A percentile compares a stretch with the other conserved stretches of the same genome.
phyloP scores from a whole-genome alignment of 2,329 filamentous ascomycete species.

The Pyrenochaeta sp. region DNA sequence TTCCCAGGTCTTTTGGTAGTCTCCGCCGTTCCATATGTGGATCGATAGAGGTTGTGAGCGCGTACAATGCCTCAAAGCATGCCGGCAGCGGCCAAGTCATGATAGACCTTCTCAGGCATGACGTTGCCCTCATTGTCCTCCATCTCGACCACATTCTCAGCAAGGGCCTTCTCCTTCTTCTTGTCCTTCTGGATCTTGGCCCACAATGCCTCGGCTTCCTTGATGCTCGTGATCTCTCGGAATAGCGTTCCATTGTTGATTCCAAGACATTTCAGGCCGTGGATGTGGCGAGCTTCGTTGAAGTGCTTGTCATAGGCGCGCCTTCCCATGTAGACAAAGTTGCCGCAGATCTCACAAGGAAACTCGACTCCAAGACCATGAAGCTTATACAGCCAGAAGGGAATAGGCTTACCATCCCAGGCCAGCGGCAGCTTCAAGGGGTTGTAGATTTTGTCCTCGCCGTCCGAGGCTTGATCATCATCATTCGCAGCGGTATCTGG shows the following conservation, averaged over 20 bases:
- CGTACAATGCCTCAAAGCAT: constrained; percentile 52
- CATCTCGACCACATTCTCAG: constrained; percentile 94
- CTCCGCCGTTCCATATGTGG: too few species aligned
- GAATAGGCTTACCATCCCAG: constrained; percentile 99
- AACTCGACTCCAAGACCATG: constrained; percentile 96
- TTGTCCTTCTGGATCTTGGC: constrained; percentile 90
- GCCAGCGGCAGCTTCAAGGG: constrained; percentile 93
- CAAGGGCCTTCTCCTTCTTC: constrained; percentile 76
- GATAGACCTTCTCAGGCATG: constrained; percentile 98
- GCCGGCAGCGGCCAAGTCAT: constrained; percentile 92
- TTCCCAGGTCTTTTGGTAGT: too few species aligned
- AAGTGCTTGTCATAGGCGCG: constrained; percentile 99
- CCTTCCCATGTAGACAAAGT: constrained; percentile 98
- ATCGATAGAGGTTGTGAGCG: constrained; percentile 71
- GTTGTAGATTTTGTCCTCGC: constrained; percentile 91
- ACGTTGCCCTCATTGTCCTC: constrained; percentile 97
- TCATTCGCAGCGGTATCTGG: constrained; percentile 64
- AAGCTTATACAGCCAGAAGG: constrained; percentile 97
- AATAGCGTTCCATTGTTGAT: constrained; percentile 92
- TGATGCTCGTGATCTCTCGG: constrained; percentile 90
- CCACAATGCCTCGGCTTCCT: constrained; percentile 88
- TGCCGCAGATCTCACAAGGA: constrained; percentile 94
- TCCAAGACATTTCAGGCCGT: constrained; percentile 90
- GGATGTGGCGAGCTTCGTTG: constrained; percentile 90
- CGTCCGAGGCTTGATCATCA: constrained; percentile 69